Conservation (phyloP, 805 yeast species). For the Saccharomycopsis schoenii region DNA sequence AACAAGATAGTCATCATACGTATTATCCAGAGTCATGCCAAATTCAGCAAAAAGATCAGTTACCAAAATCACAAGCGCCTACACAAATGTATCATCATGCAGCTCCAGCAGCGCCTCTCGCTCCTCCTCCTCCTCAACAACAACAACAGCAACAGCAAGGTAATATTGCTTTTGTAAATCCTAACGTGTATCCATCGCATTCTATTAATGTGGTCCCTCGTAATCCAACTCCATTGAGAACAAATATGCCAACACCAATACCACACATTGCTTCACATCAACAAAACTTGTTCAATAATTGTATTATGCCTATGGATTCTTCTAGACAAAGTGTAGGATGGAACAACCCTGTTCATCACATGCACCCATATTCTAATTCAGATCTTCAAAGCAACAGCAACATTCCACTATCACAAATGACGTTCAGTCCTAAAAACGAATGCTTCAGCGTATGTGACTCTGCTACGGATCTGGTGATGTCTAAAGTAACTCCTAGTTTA, state of each 20-base stretch:
- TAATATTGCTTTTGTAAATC: not conserved
- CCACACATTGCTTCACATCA: not conserved
- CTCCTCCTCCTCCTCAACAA: not conserved
- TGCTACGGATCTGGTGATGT: slow-evolving; percentile 11
- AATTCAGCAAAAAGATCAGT: not conserved
- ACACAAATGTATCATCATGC: not conserved
- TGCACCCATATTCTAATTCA: not conserved
- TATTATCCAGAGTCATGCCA: not conserved
- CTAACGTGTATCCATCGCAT: not conserved
- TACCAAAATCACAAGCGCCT: not conserved
- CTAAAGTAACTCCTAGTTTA: not conserved
- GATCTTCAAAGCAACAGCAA: not conserved
- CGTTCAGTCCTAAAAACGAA: not conserved
- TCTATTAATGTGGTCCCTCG: not conserved
- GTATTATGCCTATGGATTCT: not conserved
- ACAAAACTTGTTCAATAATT: not conserved
- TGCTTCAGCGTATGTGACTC: slow-evolving; percentile 6
- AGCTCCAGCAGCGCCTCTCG: not conserved
- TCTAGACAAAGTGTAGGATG: not conserved
- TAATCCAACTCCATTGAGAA: not conserved
- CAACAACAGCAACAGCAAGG: not conserved
- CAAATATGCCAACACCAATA: not conserved
- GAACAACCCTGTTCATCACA: not conserved
- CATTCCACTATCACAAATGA: not conserved
- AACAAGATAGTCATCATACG: not conserved